Conservation (phyloP, 148 eudicot genomes). For the Gaultheria prostrata region DNA sequence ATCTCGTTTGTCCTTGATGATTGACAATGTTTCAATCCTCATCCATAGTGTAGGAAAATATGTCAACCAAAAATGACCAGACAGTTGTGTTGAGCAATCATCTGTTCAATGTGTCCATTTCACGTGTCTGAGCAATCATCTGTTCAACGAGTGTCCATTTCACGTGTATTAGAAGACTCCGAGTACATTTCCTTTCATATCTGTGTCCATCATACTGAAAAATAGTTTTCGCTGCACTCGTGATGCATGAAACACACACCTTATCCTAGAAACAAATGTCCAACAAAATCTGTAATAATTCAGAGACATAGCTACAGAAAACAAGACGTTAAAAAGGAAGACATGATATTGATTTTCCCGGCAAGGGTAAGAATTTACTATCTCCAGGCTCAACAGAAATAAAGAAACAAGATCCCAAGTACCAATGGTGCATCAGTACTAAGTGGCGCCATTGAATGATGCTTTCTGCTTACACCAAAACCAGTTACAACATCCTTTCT, state of each 20-base stretch:
- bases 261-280: too few species aligned
- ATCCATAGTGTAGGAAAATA: not conserved
- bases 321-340: not conserved
- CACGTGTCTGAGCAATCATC: too few species aligned
- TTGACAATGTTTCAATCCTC: not conserved
- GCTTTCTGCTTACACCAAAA: slow-evolving; percentile 18
- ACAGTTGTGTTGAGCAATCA: not conserved
- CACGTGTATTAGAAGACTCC: not conserved
- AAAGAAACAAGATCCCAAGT: not conserved
- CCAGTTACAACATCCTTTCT: slow-evolving; percentile 49
- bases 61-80: not conserved
- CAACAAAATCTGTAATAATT: not conserved
- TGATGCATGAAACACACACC: too few species aligned
- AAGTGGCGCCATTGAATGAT: slow-evolving; percentile 9
- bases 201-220: not conserved
- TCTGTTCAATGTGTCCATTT: too few species aligned
- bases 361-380: not conserved
- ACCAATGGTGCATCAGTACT: not conserved
- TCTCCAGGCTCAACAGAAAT: not conserved
- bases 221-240: too few species aligned
- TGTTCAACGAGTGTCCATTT: not conserved
- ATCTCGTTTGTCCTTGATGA: not conserved
- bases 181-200: not conserved
- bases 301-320: not conserved
- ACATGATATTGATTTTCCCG: not conserved